Conservation (phyloP, 495 filamentous ascomycete species). For the Thozetella sp. region DNA sequence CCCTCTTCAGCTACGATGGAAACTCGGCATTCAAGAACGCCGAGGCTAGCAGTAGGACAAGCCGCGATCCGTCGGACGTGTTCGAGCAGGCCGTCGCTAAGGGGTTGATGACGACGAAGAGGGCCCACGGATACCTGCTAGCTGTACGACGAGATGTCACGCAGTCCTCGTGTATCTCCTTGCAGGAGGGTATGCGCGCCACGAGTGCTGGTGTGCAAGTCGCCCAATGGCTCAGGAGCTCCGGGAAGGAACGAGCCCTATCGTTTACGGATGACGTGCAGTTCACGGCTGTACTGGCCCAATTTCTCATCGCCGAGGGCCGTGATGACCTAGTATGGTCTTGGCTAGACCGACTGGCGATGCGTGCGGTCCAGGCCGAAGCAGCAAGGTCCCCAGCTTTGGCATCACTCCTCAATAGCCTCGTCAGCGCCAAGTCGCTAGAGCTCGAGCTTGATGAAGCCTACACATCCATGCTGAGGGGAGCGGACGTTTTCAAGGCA, state of each 20-base stretch:
- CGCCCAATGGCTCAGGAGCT: conserved; percentile 52
- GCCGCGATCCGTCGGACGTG: conserved; percentile 25
- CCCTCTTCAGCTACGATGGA: conserved; percentile 48
- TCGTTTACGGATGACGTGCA: conserved; percentile 27
- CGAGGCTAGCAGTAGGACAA: not conserved
- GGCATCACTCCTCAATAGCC: conserved; percentile 16
- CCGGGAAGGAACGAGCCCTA: conserved; percentile 37
- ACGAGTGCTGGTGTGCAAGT: conserved; percentile 44
- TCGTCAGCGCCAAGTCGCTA: conserved; percentile 22
- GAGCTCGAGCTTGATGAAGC: conserved; percentile 30
- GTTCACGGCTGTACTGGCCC: conserved; percentile 35
- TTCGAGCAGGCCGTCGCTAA: conserved; percentile 37
- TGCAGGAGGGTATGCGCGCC: conserved; percentile 27
- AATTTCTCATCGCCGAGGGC: conserved; percentile 53
- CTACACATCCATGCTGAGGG: conserved; percentile 31
- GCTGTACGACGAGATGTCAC: conserved; percentile 27
- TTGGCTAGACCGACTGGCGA: conserved; percentile 38
- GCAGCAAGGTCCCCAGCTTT: conserved; percentile 5
- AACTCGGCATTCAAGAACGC: conserved; percentile 1
- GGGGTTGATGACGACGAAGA: conserved; percentile 43
- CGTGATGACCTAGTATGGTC: conserved; percentile 38
- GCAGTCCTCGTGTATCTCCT: conserved; percentile 19
- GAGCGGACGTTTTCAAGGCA: conserved; percentile 19
- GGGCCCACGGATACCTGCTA: conserved; percentile 39
- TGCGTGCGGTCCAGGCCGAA: conserved; percentile 7